phyloP scores from a whole-genome alignment of 2,329 filamentous ascomycete genomes.

The Ceratocystis diversiconidia region DNA sequence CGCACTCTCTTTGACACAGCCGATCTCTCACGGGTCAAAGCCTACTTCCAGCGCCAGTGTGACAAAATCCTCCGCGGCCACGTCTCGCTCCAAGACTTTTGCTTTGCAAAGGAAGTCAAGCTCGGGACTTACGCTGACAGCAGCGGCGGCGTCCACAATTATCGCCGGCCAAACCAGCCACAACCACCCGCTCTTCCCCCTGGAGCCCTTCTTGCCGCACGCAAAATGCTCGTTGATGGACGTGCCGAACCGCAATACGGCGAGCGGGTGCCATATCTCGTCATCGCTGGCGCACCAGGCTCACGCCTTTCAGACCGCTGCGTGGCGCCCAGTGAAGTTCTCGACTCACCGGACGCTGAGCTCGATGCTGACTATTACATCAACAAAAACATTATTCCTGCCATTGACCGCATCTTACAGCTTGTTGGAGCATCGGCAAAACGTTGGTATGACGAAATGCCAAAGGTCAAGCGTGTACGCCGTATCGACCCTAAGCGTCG shows the following conservation, averaged over 20 bases:
- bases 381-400: constrained; percentile 84
- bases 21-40: constrained; percentile 77
- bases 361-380: constrained; percentile 97
- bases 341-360: constrained; percentile 61
- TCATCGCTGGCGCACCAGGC: constrained; percentile 75
- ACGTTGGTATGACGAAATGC: constrained; percentile 93
- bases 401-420: constrained; percentile 90
- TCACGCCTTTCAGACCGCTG: constrained; percentile 78
- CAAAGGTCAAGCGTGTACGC: constrained; percentile 64
- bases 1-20: constrained; percentile 80
- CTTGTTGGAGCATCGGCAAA: constrained; percentile 84
- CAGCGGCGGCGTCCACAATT: constrained; percentile 28
- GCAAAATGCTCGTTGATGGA: constrained; percentile 73
- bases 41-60: constrained; percentile 81
- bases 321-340: constrained; percentile 69
- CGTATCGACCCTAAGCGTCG: constrained; percentile 21
- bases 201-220: constrained; percentile 76
- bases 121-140: constrained; percentile 56
- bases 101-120: constrained; percentile 84
- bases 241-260: constrained; percentile 86
- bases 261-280: constrained; percentile 87
- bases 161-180: background rate
- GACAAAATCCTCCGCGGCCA: constrained; percentile 80
- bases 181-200: constrained; percentile 48
- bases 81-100: constrained; percentile 88